Percentiles rank a stretch among this genome's conserved stretches.
Evolutionary conservation across 2,329 filamentous ascomycete species (phyloP).

Genomic region (Trichophyton equinum): DNA sequence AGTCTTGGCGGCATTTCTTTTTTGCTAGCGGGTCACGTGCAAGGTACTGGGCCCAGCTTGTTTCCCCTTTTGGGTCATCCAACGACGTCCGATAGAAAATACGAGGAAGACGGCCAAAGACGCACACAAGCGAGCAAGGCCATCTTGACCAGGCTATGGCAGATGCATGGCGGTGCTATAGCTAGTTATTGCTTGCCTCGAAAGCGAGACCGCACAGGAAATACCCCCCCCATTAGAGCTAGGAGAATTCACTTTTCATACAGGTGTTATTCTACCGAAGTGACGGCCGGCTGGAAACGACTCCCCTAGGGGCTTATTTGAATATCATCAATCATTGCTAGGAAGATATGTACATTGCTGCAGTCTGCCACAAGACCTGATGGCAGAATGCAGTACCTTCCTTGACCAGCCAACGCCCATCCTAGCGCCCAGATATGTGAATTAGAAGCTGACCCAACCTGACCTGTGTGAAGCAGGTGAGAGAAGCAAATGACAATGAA

Average conservation of each 20-base stretch:
- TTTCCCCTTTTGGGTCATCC: neutral
- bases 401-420: neutral
- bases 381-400: neutral
- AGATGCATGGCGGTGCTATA: neutral
- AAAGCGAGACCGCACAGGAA: neutral
- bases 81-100: neutral
- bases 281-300: neutral
- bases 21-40: neutral
- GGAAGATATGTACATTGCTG: neutral
- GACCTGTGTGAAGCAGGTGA: neutral
- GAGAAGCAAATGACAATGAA: neutral
- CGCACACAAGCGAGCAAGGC: too few species aligned
- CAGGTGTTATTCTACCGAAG: too few species aligned
- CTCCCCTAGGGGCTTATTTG: too few species aligned
- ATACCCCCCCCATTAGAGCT: neutral
- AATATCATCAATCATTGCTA: neutral
- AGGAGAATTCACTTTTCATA: neutral
- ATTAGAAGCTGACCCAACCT: neutral
- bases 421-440: neutral
- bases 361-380: neutral
- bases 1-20: slow-evolving; percentile 27
- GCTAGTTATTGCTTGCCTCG: neutral
- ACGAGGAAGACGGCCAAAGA: neutral
- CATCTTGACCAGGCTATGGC: neutral
- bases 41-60: neutral